Evolutionary conservation across 2,329 filamentous ascomycete species (phyloP).

Genomic region (Diaporthe caulivora): DNA sequence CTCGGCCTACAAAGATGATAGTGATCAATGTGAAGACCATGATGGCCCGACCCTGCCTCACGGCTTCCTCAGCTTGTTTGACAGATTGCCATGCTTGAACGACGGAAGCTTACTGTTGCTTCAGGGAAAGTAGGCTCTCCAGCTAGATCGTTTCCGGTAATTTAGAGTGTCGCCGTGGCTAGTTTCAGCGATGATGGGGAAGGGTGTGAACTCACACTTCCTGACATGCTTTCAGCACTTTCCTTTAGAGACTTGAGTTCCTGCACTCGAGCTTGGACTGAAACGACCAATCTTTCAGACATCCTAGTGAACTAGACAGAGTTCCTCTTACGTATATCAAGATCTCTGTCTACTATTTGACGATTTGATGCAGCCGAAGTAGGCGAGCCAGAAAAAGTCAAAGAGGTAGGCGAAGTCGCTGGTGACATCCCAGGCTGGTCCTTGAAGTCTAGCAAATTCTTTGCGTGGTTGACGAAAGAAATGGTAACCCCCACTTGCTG

Average conservation of each 20-base stretch:
- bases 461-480: not conserved
- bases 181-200: too few species aligned
- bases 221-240: constrained; percentile 20
- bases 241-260: constrained; percentile 1
- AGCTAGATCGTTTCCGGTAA: constrained; percentile 33
- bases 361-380: not conserved
- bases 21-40: constrained; percentile 51
- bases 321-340: not conserved
- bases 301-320: not conserved
- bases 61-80: constrained; percentile 45
- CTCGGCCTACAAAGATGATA: constrained; percentile 48
- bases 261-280: not conserved
- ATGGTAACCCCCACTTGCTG: constrained; percentile 50
- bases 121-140: constrained; percentile 45
- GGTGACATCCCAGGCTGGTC: not conserved
- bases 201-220: constrained; percentile 12
- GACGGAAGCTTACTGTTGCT: constrained; percentile 50
- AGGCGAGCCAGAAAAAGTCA: constrained; percentile 34
- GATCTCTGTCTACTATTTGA: not conserved
- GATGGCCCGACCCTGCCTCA: constrained; percentile 48
- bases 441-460: not conserved
- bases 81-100: constrained; percentile 48
- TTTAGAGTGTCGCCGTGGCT: too few species aligned
- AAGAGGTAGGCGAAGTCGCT: not conserved
- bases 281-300: not conserved